phyloP scores from a whole-genome alignment of 2,329 filamentous ascomycete genomes.

The Scedosporium boydii region DNA sequence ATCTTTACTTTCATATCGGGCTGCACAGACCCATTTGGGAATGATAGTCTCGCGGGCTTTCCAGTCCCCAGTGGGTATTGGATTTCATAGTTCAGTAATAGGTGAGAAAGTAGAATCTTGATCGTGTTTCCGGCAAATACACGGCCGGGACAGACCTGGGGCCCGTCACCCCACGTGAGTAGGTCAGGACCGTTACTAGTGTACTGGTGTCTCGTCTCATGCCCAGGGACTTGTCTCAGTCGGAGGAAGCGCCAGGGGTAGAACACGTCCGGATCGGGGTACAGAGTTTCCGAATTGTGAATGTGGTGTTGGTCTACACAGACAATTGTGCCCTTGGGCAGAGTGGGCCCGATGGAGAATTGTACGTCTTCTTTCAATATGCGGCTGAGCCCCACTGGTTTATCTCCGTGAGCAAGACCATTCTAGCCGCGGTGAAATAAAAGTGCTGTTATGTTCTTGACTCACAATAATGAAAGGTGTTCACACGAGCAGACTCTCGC shows the following conservation, averaged over 20 bases:
- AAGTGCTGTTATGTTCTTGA: background rate
- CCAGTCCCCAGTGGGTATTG: constrained; percentile 1
- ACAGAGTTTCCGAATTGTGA: constrained; percentile 10
- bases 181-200: constrained; percentile 11
- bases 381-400: constrained; percentile 12
- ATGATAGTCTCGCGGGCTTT: constrained; percentile 6
- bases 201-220: constrained; percentile 13
- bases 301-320: constrained; percentile 14
- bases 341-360: constrained; percentile 13
- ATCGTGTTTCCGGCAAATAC: constrained; percentile 15
- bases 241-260: constrained; percentile 13
- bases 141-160: constrained; percentile 16
- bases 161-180: constrained; percentile 16
- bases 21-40: constrained; percentile 15
- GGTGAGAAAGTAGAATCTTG: constrained; percentile 14
- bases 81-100: constrained; percentile 16
- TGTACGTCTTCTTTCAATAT: constrained; percentile 11
- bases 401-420: background rate
- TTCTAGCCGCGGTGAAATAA: background rate
- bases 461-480: constrained; percentile 3
- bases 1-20: constrained; percentile 10
- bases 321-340: constrained; percentile 14
- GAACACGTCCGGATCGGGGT: constrained; percentile 13
- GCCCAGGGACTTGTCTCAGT: constrained; percentile 10
- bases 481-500: constrained; percentile 12